These are phyloP conservation scores for Perkinsela sp. DNA, from an alignment of 208 protist species.

Conservation along the genomic window DNA sequence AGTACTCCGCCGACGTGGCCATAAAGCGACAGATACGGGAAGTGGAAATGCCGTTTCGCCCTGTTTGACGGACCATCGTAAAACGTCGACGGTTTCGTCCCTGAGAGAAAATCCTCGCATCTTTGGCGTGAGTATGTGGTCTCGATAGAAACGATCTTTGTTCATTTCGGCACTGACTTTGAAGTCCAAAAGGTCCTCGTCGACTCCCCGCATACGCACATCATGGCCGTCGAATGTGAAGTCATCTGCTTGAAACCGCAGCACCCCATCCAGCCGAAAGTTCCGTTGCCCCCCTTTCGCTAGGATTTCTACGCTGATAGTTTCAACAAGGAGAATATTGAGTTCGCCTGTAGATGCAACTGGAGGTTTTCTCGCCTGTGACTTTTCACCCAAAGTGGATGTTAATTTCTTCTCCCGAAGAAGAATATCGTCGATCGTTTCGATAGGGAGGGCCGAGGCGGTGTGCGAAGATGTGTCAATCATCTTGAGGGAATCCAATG, in stretches of 20 bases:
- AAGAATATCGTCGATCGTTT: neutral
- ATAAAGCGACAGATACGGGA: neutral
- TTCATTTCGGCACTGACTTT: neutral
- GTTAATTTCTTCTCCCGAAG: neutral
- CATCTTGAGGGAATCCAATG: neutral
- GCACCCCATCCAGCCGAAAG: neutral
- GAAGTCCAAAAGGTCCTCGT: neutral
- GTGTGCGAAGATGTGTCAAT: neutral
- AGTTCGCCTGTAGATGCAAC: neutral
- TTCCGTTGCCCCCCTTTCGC: neutral
- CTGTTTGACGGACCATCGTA: neutral
- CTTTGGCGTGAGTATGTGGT: neutral
- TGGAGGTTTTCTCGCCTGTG: no score
- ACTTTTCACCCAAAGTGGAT: neutral
- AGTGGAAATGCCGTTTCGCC: neutral
- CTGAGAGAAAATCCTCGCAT: neutral
- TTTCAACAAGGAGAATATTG: neutral
- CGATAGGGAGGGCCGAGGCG: neutral
- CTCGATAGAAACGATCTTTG: neutral
- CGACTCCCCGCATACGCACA: neutral
- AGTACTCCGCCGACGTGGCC: neutral
- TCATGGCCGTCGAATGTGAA: neutral
- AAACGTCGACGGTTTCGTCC: neutral
- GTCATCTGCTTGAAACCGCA: neutral
- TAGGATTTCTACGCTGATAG: neutral